Percentiles rank a stretch among this genome's conserved stretches.
phyloP scores from a whole-genome alignment of 2,329 filamentous ascomycete species.

The Phyllosticta ampelicida region DNA sequence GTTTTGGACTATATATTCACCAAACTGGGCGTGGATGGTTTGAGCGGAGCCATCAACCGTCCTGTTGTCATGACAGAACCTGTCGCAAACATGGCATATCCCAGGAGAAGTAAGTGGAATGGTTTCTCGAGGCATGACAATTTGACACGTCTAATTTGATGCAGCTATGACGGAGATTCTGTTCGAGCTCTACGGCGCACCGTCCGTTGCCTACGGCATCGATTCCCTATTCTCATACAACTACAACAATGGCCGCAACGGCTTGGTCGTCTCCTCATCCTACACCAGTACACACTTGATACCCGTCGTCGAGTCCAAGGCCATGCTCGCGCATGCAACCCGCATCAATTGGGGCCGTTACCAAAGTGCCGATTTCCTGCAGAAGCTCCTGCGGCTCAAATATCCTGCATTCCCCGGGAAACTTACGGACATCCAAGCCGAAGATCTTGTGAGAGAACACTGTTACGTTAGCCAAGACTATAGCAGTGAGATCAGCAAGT shows the following conservation, averaged over 20 bases:
- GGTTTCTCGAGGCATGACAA: neutral
- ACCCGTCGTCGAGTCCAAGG: constrained; percentile 77
- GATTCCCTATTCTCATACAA: constrained; percentile 94
- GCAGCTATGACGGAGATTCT: constrained; percentile 93
- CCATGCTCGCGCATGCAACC: constrained; percentile 73
- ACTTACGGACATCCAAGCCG: constrained; percentile 74
- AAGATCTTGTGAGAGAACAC: constrained; percentile 77
- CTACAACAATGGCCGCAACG: constrained; percentile 79
- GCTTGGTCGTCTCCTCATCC: constrained; percentile 82
- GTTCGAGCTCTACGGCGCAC: constrained; percentile 89
- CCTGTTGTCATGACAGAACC: constrained; percentile 94
- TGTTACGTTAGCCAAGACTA: constrained; percentile 84
- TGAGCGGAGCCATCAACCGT: constrained; percentile 64
- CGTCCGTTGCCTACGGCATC: constrained; percentile 85
- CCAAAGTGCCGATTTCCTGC: constrained; percentile 80
- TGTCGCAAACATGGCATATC: constrained; percentile 81
- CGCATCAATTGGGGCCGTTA: constrained; percentile 91
- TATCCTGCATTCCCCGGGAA: constrained; percentile 85
- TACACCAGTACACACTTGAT: constrained; percentile 93
- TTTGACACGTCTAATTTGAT: constrained; percentile 17
- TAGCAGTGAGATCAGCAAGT: constrained; percentile 62
- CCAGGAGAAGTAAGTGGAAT: constrained; percentile 61
- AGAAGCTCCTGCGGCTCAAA: constrained; percentile 81
- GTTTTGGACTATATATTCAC: constrained; percentile 89
- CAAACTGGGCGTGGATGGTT: constrained; percentile 76